phyloP scores from a whole-genome alignment of 768 basidiomycete genomes.

The Serpula lacrymans region DNA sequence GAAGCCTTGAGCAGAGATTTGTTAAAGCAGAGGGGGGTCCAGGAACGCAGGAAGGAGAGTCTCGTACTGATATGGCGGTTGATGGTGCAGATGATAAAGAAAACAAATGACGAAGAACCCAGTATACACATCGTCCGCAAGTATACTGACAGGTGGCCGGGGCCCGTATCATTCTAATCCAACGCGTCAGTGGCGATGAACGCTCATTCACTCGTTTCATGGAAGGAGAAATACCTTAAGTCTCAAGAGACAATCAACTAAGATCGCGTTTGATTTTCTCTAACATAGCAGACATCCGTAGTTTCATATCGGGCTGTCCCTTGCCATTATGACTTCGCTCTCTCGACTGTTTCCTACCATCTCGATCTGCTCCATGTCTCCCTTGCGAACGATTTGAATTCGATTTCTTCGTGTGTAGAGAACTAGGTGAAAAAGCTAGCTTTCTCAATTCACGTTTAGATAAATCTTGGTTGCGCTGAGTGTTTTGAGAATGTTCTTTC shows the following conservation, averaged over 20 bases:
- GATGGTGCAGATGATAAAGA: slow-evolving; percentile 48
- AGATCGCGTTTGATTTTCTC: slow-evolving; percentile 76
- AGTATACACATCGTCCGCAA: neutral
- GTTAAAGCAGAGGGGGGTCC: slow-evolving; percentile 45
- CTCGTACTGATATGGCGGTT: slow-evolving; percentile 38
- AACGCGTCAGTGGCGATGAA: slow-evolving; percentile 1
- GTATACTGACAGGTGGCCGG: slow-evolving; percentile 1
- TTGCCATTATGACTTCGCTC: slow-evolving; percentile 20
- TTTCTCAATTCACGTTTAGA: slow-evolving; percentile 59
- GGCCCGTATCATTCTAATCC: slow-evolving; percentile 2
- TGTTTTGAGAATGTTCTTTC: slow-evolving; percentile 9
- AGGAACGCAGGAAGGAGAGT: slow-evolving; percentile 25
- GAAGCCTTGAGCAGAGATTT: slow-evolving; percentile 60
- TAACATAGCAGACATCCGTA: slow-evolving; percentile 83
- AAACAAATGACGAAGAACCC: slow-evolving; percentile 48
- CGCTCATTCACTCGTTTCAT: neutral
- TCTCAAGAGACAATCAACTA: slow-evolving; percentile 24
- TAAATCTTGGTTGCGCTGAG: slow-evolving; percentile 8
- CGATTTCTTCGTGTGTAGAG: slow-evolving; percentile 57
- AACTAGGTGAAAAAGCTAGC: slow-evolving; percentile 57
- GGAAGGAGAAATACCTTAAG: slow-evolving; percentile 1
- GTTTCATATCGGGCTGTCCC: slow-evolving; percentile 74
- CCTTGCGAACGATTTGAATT: slow-evolving; percentile 28
- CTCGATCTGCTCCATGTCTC: slow-evolving; percentile 27
- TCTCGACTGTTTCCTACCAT: slow-evolving; percentile 40